Conservation (phyloP, 192 early-diverging fungal genomes). For the Rhizoclosmatium sp. region DNA sequence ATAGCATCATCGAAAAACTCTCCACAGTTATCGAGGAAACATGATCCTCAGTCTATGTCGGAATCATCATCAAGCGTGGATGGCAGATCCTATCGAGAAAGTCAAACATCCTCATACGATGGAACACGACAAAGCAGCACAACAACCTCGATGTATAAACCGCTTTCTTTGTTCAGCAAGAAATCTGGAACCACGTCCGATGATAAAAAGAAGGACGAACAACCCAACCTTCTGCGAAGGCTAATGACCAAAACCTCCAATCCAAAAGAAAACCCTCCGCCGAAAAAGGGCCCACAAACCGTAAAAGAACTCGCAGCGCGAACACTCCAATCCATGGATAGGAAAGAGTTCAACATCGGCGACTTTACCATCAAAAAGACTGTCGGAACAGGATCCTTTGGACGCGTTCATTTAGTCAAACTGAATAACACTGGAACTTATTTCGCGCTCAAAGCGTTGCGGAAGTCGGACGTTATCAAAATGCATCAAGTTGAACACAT, state of each 20-base stretch:
- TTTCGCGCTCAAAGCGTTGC: conserved; percentile 92
- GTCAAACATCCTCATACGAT: not conserved
- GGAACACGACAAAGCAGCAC: not conserved
- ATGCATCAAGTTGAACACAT: conserved; percentile 95
- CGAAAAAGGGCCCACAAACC: not conserved
- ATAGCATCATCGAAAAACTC: not conserved
- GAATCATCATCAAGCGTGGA: not conserved
- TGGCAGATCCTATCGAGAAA: not conserved
- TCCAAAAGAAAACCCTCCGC: not conserved
- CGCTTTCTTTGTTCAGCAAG: not conserved
- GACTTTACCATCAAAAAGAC: conserved; percentile 38
- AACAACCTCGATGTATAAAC: not conserved
- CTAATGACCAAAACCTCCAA: conserved; percentile 5
- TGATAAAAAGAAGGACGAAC: not conserved
- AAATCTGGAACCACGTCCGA: not conserved
- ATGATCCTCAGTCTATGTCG: not conserved
- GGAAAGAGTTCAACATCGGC: conserved; percentile 1
- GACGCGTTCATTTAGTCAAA: conserved; percentile 88
- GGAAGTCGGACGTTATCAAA: conserved; percentile 86
- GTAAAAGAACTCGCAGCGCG: not conserved
- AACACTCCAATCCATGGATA: not conserved
- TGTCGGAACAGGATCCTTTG: conserved; percentile 90
- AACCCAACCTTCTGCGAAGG: conserved; percentile 17
- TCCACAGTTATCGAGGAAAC: not conserved
- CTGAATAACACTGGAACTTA: conserved; percentile 73